Conservation (phyloP, 805 yeast genomes). For the Cyberlindnera veronae region DNA sequence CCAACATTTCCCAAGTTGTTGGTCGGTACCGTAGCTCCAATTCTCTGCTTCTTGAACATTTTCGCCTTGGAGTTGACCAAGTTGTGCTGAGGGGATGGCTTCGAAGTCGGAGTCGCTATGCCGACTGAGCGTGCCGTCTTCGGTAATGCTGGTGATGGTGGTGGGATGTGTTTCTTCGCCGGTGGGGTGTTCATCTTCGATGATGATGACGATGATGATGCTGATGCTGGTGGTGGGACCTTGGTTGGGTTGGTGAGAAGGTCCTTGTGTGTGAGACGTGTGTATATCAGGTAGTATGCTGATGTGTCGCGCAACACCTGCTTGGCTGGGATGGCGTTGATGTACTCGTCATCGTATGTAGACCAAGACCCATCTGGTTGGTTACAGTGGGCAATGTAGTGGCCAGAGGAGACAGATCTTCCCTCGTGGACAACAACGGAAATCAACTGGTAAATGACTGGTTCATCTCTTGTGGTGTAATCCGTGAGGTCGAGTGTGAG, state of each 20-base stretch:
- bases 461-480: slow-evolving; percentile 46
- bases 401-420: slow-evolving; percentile 87
- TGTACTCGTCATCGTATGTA: slow-evolving; percentile 89
- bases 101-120: background rate
- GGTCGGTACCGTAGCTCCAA: slow-evolving; percentile 21
- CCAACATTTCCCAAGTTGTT: slow-evolving; percentile 24
- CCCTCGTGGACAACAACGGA: slow-evolving; percentile 95
- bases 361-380: slow-evolving; percentile 95
- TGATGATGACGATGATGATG: slow-evolving; percentile 1
- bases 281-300: slow-evolving; percentile 87
- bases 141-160: background rate
- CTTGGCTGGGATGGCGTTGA: slow-evolving; percentile 66
- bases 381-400: slow-evolving; percentile 84
- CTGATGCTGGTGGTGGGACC: background rate
- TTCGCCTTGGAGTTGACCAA: slow-evolving; percentile 1
- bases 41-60: slow-evolving; percentile 14
- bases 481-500: slow-evolving; percentile 68
- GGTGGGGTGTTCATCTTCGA: background rate
- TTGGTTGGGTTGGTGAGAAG: slow-evolving; percentile 15
- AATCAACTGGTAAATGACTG: slow-evolving; percentile 64
- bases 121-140: background rate
- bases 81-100: slow-evolving; percentile 6
- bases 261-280: slow-evolving; percentile 62
- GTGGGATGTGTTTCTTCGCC: background rate
- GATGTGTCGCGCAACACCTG: slow-evolving; percentile 78